These are phyloP conservation scores for Mycogone perniciosa DNA, from an alignment of 2,329 filamentous ascomycete species.

Conservation along the genomic window DNA sequence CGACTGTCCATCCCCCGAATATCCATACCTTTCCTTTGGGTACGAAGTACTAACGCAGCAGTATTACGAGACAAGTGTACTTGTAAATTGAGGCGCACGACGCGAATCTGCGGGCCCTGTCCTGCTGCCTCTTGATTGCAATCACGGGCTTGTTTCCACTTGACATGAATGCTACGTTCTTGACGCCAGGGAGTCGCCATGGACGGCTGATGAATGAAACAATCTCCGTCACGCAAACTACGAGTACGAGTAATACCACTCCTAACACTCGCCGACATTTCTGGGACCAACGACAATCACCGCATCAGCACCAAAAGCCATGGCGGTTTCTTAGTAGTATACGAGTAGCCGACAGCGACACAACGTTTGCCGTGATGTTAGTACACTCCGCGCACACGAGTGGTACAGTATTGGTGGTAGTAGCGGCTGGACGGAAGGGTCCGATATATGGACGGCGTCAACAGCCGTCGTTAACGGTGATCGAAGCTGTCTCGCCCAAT, in stretches of 20 bases:
- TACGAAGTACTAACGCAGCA: no score
- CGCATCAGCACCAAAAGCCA: neutral
- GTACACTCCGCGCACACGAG: neutral
- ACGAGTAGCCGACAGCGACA: neutral
- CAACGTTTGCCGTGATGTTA: neutral
- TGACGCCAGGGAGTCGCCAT: neutral
- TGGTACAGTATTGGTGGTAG: neutral
- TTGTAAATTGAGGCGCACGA: no score
- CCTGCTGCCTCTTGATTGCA: no score
- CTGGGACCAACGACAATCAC: neutral
- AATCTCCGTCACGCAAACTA: neutral
- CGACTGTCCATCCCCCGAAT: no score
- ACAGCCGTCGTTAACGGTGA: slow-evolving; percentile 7
- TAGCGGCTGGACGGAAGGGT: slow-evolving; percentile 12
- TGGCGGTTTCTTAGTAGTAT: neutral
- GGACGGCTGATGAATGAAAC: neutral
- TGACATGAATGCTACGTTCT: no score
- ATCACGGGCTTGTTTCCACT: no score
- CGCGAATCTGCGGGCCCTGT: no score
- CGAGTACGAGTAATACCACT: no score
- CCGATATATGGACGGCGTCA: slow-evolving; percentile 11
- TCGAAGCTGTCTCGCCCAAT: slow-evolving; percentile 7
- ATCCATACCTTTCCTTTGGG: no score
- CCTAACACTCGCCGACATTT: neutral
- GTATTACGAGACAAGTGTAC: no score